Evolutionary conservation across 192 early-diverging fungal species (phyloP).

Genomic region (Lobosporangium transversale): DNA sequence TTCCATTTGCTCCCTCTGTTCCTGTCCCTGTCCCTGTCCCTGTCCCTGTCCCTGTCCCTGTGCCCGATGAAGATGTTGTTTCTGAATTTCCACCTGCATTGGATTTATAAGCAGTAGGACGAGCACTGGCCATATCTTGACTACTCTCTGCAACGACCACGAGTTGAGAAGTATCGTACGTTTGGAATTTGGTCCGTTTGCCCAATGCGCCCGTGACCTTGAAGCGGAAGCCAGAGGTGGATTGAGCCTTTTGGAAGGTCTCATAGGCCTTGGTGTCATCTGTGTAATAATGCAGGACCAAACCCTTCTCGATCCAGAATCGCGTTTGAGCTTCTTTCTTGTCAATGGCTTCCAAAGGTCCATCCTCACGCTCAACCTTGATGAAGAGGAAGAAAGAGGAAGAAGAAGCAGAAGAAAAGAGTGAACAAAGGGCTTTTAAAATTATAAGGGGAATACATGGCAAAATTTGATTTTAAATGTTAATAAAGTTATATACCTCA

Average conservation of each 20-base stretch:
- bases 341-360: conserved; percentile 39
- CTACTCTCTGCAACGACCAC: conserved; percentile 89
- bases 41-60: too few species aligned
- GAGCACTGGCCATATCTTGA: conserved; percentile 50
- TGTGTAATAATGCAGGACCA: conserved; percentile 82
- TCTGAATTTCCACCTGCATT: too few species aligned
- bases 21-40: too few species aligned
- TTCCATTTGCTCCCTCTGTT: too few species aligned
- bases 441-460: too few species aligned
- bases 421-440: too few species aligned
- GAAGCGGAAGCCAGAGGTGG: conserved; percentile 83
- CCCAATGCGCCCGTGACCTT: conserved; percentile 90
- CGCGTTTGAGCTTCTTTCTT: conserved; percentile 64
- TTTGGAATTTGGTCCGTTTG: conserved; percentile 93
- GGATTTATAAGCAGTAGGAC: conserved; percentile 24
- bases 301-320: conserved; percentile 80
- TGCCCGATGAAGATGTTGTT: too few species aligned
- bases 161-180: conserved; percentile 87
- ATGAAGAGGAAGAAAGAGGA: conserved; percentile 16
- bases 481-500: conserved; percentile 22
- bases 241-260: conserved; percentile 78
- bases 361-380: conserved; percentile 22
- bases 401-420: neutral
- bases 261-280: conserved; percentile 73
- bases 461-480: too few species aligned